phyloP scores from a whole-genome alignment of 2,329 filamentous ascomycete genomes.

The Didymella exigua region DNA sequence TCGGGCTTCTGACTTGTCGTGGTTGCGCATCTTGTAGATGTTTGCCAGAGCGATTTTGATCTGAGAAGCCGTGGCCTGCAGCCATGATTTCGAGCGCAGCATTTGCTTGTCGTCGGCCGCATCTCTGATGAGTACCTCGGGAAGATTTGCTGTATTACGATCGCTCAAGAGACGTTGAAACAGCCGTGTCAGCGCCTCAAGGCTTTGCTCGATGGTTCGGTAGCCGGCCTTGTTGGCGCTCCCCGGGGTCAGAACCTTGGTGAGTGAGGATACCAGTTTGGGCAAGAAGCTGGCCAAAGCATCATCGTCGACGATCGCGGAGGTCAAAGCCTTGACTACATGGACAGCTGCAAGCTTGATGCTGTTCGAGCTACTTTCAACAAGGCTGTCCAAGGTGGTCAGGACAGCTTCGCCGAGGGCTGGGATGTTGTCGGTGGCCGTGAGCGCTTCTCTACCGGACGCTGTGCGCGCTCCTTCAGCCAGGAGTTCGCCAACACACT shows the following conservation, averaged over 20 bases:
- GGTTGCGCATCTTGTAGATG: conserved; percentile 74
- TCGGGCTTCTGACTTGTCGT: conserved; percentile 72
- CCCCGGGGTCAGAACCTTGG: conserved; percentile 74
- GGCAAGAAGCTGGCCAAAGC: conserved; percentile 85
- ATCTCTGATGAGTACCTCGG: conserved; percentile 13
- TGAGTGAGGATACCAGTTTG: conserved; percentile 81
- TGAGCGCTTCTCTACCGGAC: conserved; percentile 58
- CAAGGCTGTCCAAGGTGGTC: conserved; percentile 75
- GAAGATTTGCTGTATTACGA: conserved; percentile 39
- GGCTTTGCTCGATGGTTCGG: conserved; percentile 66
- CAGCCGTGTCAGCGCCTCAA: conserved; percentile 62
- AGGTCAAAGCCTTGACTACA: conserved; percentile 67
- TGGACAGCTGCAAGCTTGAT: conserved; percentile 73
- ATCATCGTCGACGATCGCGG: conserved; percentile 71
- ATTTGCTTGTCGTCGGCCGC: conserved; percentile 31
- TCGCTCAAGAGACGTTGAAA: conserved; percentile 57
- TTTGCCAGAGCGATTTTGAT: conserved; percentile 82
- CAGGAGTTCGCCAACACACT: conserved; percentile 71
- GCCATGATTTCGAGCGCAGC: conserved; percentile 66
- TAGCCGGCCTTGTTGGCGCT: conserved; percentile 65
- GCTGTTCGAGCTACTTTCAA: conserved; percentile 66
- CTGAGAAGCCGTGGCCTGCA: conserved; percentile 78
- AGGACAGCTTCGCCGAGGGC: conserved; percentile 82
- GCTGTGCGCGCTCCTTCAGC: conserved; percentile 59
- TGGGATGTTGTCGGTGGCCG: conserved; percentile 68